Conservation (phyloP, 768 basidiomycete genomes). For the Termitomyces sp. region DNA sequence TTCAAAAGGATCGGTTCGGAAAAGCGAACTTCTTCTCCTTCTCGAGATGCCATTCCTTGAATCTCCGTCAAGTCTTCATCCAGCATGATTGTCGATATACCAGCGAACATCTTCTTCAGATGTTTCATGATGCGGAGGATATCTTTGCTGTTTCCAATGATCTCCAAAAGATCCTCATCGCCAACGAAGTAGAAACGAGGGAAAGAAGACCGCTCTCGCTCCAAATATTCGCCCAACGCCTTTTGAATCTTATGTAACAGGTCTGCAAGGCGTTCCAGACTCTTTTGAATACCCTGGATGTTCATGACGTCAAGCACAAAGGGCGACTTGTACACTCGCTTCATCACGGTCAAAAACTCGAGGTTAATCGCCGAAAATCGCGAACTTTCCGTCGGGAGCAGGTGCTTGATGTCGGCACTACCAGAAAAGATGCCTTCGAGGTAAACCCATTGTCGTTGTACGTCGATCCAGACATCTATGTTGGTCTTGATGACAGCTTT, state of each 20-base stretch:
- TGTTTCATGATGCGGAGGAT: slow-evolving; percentile 98
- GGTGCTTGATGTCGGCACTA: slow-evolving; percentile 98
- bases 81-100: slow-evolving; percentile 84
- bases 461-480: slow-evolving; percentile 97
- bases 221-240: slow-evolving; percentile 97
- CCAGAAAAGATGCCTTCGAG: slow-evolving; percentile 99
- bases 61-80: slow-evolving; percentile 89
- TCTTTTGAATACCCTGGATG: slow-evolving; percentile 95
- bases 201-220: slow-evolving; percentile 96
- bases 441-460: slow-evolving; percentile 99
- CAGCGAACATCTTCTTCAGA: slow-evolving; percentile 99
- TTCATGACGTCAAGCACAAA: slow-evolving; percentile 97
- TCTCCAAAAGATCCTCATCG: slow-evolving; percentile 97
- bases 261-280: slow-evolving; percentile 93
- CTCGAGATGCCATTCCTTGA: slow-evolving; percentile 90
- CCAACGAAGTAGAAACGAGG: slow-evolving; percentile 99
- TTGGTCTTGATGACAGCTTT: slow-evolving; percentile 8
- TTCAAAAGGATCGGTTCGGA: slow-evolving; percentile 81
- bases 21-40: slow-evolving; percentile 93
- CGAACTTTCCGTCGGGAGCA: slow-evolving; percentile 95
- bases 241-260: slow-evolving; percentile 98
- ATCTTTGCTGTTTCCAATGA: slow-evolving; percentile 99
- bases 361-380: slow-evolving; percentile 98
- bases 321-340: slow-evolving; percentile 99
- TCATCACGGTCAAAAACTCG: slow-evolving; percentile 98